Percentiles rank a stretch among this genome's conserved stretches.
phyloP scores from a whole-genome alignment of 2,329 filamentous ascomycete genomes.

The Exophiala oligosperma region DNA sequence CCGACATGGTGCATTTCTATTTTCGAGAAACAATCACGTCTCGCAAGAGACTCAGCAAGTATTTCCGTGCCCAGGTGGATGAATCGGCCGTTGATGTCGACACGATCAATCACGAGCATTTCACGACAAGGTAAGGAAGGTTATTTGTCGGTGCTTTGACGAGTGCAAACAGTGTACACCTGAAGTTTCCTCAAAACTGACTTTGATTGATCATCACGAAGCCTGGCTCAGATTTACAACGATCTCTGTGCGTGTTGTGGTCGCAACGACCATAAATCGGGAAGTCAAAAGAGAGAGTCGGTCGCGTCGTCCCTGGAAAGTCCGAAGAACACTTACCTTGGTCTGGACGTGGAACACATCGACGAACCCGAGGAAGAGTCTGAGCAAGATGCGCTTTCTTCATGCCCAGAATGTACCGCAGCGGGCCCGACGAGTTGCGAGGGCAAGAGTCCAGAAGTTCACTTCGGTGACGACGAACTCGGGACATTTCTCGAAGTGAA shows the following conservation, averaged over 20 bases:
- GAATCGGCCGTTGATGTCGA: slow-evolving; percentile 21
- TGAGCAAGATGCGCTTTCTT: not conserved
- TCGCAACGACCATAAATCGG: slow-evolving; percentile 11
- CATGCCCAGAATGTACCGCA: slow-evolving; percentile 13
- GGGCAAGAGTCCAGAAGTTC: slow-evolving; percentile 3
- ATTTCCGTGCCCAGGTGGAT: slow-evolving; percentile 27
- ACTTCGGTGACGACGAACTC: slow-evolving; percentile 29
- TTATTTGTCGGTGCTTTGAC: not conserved
- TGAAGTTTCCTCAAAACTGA: not conserved
- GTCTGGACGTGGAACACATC: slow-evolving; percentile 14
- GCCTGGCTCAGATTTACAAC: slow-evolving; percentile 29
- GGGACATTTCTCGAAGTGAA: slow-evolving; percentile 26
- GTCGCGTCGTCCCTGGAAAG: not conserved
- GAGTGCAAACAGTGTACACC: not conserved
- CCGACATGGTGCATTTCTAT: slow-evolving; percentile 33
- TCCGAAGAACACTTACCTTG: slow-evolving; percentile 23
- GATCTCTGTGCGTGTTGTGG: slow-evolving; percentile 29
- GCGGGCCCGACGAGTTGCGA: not conserved
- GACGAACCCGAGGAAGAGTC: slow-evolving; percentile 10
- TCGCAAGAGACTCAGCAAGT: slow-evolving; percentile 32
- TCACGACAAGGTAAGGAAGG: slow-evolving; percentile 31
- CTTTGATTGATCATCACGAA: not conserved
- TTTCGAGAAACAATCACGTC: slow-evolving; percentile 33
- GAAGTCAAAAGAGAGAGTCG: slow-evolving; percentile 3
- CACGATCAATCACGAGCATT: slow-evolving; percentile 33